Evolutionary conservation across 306 rosid species (phyloP).

Genomic region (Castanea crenata): DNA sequence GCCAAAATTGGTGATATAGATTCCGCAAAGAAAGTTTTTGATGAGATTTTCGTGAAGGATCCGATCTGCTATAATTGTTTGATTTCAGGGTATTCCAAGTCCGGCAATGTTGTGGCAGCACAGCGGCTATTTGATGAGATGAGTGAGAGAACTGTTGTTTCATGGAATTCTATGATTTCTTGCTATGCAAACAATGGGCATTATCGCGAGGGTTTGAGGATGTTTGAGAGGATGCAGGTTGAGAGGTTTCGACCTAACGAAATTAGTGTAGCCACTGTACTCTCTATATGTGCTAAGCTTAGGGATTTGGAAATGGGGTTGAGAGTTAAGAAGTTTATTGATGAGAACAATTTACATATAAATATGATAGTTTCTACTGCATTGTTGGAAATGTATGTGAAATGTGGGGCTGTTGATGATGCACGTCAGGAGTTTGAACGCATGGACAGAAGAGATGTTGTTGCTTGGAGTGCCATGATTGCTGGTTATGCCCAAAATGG

Average conservation of each 20-base stretch:
- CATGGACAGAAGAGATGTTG: constrained; percentile 5
- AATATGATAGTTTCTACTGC: background rate
- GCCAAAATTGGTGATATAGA: background rate
- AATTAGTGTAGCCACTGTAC: background rate
- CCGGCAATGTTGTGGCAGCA: background rate
- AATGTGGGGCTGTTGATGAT: constrained; percentile 1
- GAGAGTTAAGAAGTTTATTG: background rate
- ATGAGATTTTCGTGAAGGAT: background rate
- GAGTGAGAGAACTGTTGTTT: constrained; percentile 1
- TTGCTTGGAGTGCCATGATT: constrained; percentile 3
- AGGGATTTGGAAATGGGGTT: constrained; percentile 6
- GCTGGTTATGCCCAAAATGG: constrained; percentile 7
- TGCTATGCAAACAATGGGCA: background rate
- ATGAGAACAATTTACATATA: background rate
- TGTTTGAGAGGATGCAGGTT: background rate
- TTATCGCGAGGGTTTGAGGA: background rate
- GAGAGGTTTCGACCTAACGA: background rate
- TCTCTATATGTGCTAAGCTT: constrained; percentile 1
- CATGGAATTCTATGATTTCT: constrained; percentile 4
- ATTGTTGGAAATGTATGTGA: constrained; percentile 2
- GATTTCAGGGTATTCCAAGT: background rate
- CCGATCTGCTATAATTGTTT: background rate
- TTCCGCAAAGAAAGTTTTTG: background rate
- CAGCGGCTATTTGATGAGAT: background rate
- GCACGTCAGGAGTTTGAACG: background rate